Evolutionary conservation across 2,329 filamentous ascomycete species (phyloP), one percentile per base, ranked within the genome.

Genomic region (Exophiala spinifera): DNA sequence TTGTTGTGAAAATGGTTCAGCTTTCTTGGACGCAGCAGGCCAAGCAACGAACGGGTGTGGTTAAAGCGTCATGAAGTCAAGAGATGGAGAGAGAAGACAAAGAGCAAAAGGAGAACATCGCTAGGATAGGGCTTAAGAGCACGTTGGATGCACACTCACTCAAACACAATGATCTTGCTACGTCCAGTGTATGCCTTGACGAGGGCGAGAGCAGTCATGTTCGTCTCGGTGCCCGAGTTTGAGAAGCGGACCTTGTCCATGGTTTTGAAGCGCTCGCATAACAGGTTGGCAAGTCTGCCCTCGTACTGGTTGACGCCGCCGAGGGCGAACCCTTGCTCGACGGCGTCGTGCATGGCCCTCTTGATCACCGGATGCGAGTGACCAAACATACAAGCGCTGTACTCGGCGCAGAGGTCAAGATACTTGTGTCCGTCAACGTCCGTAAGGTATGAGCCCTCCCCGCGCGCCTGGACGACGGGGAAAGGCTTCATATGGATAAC

Each of bases 231-330:
- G 19, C 40, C 48, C 14, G 46, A 48, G 33, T 48, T 48, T 6
- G 28, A 48, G 17, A 48, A 48, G 11, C 46, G 46, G n/a, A 85
- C 68, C 11, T 74, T 72, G 4, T 82, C 80, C 11, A 59, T 57
- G 0, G 66, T 61, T 3, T 55, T 61, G 61, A 86, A 48, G 14
- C 46, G 46, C 4, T 17, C n/a, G 17, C 28, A 36, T 10, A 48
- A 37, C 3, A 37, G 20, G 20, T 20, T 36, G 28, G 46, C 46
- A 8, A 48, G 14, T 17, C 28, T n/a, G 7, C 33, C 46, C 21
- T 48, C 46, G 31, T 48, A 48, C 15, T 21, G n/a, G 33, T 48
- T 48, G 6, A 36, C 17, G 19, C 28, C 33, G n/a, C 46, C 46
- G 10, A 48, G 20, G 14, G n/a, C 33, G 8, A 17, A 48, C 15